phyloP scores from a whole-genome alignment of 73 alveolate species.

The Effrenium voratum region DNA sequence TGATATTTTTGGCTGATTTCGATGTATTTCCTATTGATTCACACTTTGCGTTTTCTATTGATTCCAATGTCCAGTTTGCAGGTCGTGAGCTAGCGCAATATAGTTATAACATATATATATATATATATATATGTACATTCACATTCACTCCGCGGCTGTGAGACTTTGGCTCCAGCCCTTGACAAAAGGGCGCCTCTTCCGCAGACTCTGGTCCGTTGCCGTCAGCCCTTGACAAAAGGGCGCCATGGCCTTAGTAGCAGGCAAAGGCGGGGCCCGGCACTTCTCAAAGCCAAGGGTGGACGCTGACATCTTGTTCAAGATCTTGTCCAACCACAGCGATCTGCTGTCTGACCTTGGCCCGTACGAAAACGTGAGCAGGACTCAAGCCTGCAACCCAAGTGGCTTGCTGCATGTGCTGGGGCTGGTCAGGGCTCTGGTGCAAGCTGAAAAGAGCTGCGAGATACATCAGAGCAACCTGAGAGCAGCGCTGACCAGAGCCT shows the following conservation, averaged over 20 bases:
- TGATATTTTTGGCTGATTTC: no score
- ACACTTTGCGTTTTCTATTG: no score
- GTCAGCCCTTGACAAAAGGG: neutral
- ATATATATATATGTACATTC: no score
- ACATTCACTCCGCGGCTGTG: no score
- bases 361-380: neutral
- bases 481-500: neutral
- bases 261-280: constrained; percentile 21
- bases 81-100: no score
- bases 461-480: neutral
- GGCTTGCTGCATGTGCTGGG: neutral
- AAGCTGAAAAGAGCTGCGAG: neutral
- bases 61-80: no score
- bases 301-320: neutral
- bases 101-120: no score
- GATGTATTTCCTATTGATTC: no score
- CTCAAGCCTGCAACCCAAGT: neutral
- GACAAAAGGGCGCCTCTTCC: no score
- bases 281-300: neutral
- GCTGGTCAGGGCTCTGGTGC: neutral
- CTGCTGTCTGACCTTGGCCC: neutral
- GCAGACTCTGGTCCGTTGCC: no score
- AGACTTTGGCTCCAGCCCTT: no score
- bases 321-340: neutral
- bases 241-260: neutral